phyloP scores from a whole-genome alignment of 306 rosid species.

The Quercus dentata region DNA sequence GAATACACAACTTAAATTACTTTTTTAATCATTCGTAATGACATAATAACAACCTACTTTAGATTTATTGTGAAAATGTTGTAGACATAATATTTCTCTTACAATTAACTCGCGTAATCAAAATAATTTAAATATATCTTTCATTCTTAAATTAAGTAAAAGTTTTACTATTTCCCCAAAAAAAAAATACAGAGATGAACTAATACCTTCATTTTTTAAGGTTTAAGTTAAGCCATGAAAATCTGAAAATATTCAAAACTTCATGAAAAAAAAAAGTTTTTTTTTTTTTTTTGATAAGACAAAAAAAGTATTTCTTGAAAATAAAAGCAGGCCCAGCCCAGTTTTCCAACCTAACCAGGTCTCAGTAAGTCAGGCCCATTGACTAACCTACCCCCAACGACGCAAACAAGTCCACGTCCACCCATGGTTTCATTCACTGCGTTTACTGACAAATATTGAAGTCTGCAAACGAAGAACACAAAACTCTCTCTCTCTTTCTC shows the following conservation, averaged over 20 bases:
- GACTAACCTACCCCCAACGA: not conserved
- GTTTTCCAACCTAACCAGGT: too few relatives aligned
- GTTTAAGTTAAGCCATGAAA: too few relatives aligned
- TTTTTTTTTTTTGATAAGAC: not conserved
- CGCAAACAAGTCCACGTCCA: not conserved
- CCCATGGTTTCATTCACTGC: not conserved
- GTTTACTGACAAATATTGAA: not conserved
- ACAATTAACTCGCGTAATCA: fast-evolving
- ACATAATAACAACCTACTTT: too few relatives aligned
- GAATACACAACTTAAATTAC: too few relatives aligned
- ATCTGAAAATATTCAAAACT: too few relatives aligned
- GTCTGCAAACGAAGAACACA: not conserved
- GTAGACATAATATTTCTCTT: fast-evolving
- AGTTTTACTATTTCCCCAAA: too few relatives aligned
- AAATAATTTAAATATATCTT: too few relatives aligned
- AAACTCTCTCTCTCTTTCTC: not conserved
- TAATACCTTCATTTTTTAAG: too few relatives aligned
- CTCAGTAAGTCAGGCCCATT: not conserved
- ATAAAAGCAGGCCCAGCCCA: not conserved
- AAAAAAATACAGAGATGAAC: too few relatives aligned
- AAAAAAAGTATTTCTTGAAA: not conserved
- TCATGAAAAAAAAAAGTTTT: too few relatives aligned
- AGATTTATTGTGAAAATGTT: fast-evolving
- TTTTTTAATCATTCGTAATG: too few relatives aligned
- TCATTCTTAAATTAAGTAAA: too few relatives aligned